Evolutionary conservation across 108 stramenopile species (phyloP).

Genomic region (Asterionellopsis glacialis): DNA sequence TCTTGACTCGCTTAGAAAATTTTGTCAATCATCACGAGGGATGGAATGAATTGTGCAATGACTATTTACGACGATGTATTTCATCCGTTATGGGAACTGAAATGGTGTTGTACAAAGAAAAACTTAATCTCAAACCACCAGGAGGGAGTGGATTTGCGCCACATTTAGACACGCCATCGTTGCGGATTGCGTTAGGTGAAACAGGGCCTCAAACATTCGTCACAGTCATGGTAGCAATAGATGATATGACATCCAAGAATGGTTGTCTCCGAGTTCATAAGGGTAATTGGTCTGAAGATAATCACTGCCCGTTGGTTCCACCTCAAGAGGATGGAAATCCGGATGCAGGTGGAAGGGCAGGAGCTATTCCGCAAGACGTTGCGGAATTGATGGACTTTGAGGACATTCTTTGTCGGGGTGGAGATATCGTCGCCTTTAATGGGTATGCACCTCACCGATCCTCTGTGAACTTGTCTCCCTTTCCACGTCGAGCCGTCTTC

Average conservation of each 20-base stretch:
- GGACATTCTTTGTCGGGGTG: slow-evolving; percentile 38
- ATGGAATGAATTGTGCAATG: slow-evolving; percentile 51
- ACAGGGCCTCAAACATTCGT: slow-evolving; percentile 41
- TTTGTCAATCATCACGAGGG: slow-evolving; percentile 47
- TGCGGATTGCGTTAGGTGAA: slow-evolving; percentile 41
- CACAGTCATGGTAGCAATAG: slow-evolving; percentile 73
- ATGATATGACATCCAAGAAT: slow-evolving; percentile 52
- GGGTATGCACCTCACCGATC: slow-evolving; percentile 63
- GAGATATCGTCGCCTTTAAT: slow-evolving; percentile 40
- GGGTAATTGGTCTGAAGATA: slow-evolving; percentile 39
- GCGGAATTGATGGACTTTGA: slow-evolving; percentile 40
- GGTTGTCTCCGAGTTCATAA: slow-evolving; percentile 56
- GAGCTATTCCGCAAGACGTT: slow-evolving; percentile 38
- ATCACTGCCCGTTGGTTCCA: slow-evolving; percentile 18
- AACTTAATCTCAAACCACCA: slow-evolving; percentile 70
- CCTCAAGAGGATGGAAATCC: slow-evolving; percentile 48
- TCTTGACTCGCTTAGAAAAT: slow-evolving; percentile 49
- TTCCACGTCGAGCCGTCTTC: slow-evolving; percentile 62
- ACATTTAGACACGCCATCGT: slow-evolving; percentile 59
- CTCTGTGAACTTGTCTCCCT: slow-evolving; percentile 31
- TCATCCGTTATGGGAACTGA: slow-evolving; percentile 32
- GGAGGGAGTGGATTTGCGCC: slow-evolving; percentile 72
- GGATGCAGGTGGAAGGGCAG: slow-evolving; percentile 58
- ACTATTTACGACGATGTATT: slow-evolving; percentile 29
- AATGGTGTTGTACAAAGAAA: slow-evolving; percentile 73